Conservation (phyloP, 2,329 filamentous ascomycete species). For the Tolypocladium paradoxum region DNA sequence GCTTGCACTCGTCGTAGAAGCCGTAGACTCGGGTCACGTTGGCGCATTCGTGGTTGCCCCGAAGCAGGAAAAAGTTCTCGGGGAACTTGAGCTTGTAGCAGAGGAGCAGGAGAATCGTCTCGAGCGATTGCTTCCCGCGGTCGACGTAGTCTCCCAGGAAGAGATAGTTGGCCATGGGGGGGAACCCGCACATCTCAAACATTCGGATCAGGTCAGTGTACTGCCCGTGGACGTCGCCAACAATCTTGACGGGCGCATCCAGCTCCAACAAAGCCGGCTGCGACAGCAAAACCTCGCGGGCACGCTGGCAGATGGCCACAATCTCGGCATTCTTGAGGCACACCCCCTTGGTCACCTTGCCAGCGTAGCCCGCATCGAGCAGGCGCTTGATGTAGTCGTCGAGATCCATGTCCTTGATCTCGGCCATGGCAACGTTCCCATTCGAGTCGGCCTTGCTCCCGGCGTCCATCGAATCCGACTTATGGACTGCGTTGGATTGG, state of each 20-base stretch:
- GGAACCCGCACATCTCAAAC: conserved; percentile 98
- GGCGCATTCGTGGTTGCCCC: conserved; percentile 94
- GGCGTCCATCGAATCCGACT: conserved; percentile 31
- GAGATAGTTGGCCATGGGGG: conserved; percentile 81
- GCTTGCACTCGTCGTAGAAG: conserved; percentile 97
- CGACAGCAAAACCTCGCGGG: conserved; percentile 77
- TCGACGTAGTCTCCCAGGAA: conserved; percentile 97
- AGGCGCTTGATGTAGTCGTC: conserved; percentile 96
- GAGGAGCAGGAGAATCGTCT: conserved; percentile 83
- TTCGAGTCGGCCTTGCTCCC: conserved; percentile 29
- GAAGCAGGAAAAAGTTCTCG: conserved; percentile 91
- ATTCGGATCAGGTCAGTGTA: conserved; percentile 93
- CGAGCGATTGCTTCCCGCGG: conserved; percentile 87
- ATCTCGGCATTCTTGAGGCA: conserved; percentile 98
- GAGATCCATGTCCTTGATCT: conserved; percentile 84
- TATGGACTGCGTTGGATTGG: conserved; percentile 54
- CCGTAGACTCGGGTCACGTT: conserved; percentile 94
- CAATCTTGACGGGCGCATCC: conserved; percentile 92
- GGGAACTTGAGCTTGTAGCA: conserved; percentile 98
- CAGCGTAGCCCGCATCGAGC: conserved; percentile 87
- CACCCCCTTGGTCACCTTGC: conserved; percentile 95
- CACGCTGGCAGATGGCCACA: conserved; percentile 80
- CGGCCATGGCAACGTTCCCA: conserved; percentile 66
- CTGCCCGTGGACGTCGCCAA: conserved; percentile 92
- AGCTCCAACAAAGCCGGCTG: conserved; percentile 89